Evolutionary conservation across 129 eudicot genomes (phyloP), one percentile per base, ranked within the genome.

Genomic region (Chrysanthemum makinoi): DNA sequence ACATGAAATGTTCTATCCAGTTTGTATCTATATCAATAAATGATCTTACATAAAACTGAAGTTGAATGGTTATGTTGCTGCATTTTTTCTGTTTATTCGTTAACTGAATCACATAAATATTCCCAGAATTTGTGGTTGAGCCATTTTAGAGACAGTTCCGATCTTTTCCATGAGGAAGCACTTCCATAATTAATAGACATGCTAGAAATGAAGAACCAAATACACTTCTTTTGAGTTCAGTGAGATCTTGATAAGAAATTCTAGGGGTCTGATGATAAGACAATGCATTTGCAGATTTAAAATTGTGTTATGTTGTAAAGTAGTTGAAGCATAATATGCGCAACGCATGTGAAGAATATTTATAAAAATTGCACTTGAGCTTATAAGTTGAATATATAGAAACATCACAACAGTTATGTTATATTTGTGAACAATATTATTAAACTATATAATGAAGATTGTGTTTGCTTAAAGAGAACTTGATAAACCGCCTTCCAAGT

Each of bases 101-200:
- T 24, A 24, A 24, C 26, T 24, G 26, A 24, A 24, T 24, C 26
- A 24, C 92, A 75, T 54, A 74, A 75, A 56, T 87, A 78, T 78
- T 87, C 98, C 44, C 52, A 70, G 17, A 84, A 87, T 20, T 79
- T 84, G 5, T 89, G 98, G 98, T 43, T 66, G 67, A 64, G 61
- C 14, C 76, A 82, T 55, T 85, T 93, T 49, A 65, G 20, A n/a
- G 90, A 84, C 22, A 65, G 80, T 65, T 75, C 75, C 8, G 74
- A 72, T 30, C 65, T 83, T 55, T 82, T 86, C 16, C 72, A 17
- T 43, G 78, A 80, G 67, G 82, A 75, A 13, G 75, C 68, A 20
- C 83, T 93, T 48, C 72, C 63, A 9, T 76, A 48, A 50, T 28
- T 89, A 72, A 69, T 85, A 64, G 78, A 72, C 1, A 78, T 24